phyloP scores from a whole-genome alignment of 169 alveolate genomes.

The Eimeria praecox region DNA sequence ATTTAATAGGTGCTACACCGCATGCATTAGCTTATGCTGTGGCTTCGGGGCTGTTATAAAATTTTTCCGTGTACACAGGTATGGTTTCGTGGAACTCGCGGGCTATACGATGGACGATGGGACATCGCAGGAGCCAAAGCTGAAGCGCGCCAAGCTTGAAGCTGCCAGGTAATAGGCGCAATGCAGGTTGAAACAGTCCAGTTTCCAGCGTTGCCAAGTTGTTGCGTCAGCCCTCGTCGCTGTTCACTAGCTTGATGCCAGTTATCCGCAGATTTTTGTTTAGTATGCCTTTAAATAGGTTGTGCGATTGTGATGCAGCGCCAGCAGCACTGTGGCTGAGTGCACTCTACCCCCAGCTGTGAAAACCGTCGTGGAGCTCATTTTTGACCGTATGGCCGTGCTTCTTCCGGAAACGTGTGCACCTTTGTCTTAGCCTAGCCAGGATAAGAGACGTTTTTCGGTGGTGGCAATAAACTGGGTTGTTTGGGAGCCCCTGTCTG shows the following conservation, averaged over 20 bases:
- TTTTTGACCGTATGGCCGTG: slow-evolving; percentile 68
- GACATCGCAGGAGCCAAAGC: slow-evolving; percentile 11
- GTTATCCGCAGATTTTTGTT: background rate
- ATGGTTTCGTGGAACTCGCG: slow-evolving; percentile 70
- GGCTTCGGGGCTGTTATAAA: background rate
- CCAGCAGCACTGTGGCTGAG: slow-evolving; percentile 65
- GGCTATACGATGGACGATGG: slow-evolving; percentile 58
- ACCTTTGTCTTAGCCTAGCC: background rate
- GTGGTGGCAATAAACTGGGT: background rate
- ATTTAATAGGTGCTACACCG: background rate
- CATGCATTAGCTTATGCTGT: background rate
- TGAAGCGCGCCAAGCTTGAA: slow-evolving; percentile 56
- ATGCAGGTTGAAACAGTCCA: background rate
- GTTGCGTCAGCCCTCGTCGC: background rate
- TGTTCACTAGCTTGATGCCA: background rate
- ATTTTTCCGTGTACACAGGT: background rate
- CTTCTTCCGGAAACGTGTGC: background rate
- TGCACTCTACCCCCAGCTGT: slow-evolving; percentile 75
- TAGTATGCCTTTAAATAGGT: background rate
- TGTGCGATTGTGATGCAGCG: slow-evolving; percentile 30
- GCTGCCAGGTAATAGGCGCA: slow-evolving; percentile 28
- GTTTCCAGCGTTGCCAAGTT: background rate
- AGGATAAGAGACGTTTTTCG: background rate
- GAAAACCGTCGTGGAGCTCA: slow-evolving; percentile 47
- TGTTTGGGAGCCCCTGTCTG: background rate